Percentiles rank a stretch among this genome's conserved stretches.
Evolutionary conservation across 768 basidiomycete genomes (phyloP).

Genomic region (Leccinum aurantiacum): DNA sequence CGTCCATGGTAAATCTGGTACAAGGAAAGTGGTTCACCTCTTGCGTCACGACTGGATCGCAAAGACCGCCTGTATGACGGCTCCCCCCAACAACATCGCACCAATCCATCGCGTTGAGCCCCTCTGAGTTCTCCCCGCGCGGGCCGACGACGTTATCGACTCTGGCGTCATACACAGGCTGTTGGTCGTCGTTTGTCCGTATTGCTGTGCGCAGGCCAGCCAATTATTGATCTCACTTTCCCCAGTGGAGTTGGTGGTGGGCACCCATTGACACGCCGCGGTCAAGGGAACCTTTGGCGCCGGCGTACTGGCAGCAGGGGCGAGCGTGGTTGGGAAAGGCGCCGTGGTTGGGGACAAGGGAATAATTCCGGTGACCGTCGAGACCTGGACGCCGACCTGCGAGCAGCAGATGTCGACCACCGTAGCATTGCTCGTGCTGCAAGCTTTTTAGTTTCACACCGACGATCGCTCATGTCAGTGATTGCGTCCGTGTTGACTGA

Average conservation of each 20-base stretch:
- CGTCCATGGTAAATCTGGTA: background rate
- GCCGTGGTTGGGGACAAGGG: background rate
- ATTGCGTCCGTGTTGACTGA: background rate
- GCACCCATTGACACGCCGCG: background rate
- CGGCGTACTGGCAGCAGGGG: background rate
- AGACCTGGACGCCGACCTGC: background rate
- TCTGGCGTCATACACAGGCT: background rate
- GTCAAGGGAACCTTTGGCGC: background rate
- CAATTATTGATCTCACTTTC: background rate
- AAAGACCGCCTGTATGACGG: background rate
- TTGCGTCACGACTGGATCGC: background rate
- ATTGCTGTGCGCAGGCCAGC: background rate
- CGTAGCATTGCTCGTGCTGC: background rate
- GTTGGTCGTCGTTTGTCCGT: background rate
- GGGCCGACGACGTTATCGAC: background rate
- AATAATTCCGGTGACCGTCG: background rate
- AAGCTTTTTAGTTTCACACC: background rate
- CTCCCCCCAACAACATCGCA: background rate
- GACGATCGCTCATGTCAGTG: background rate
- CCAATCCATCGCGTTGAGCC: background rate
- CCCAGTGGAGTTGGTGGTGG: background rate
- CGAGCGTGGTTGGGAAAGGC: background rate
- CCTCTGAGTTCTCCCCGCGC: background rate
- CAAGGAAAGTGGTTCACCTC: background rate
- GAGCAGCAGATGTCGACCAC: background rate